Percentiles rank a stretch among this genome's conserved stretches.
Conservation (phyloP, 805 yeast species). For the Starmerella davenportii region DNA sequence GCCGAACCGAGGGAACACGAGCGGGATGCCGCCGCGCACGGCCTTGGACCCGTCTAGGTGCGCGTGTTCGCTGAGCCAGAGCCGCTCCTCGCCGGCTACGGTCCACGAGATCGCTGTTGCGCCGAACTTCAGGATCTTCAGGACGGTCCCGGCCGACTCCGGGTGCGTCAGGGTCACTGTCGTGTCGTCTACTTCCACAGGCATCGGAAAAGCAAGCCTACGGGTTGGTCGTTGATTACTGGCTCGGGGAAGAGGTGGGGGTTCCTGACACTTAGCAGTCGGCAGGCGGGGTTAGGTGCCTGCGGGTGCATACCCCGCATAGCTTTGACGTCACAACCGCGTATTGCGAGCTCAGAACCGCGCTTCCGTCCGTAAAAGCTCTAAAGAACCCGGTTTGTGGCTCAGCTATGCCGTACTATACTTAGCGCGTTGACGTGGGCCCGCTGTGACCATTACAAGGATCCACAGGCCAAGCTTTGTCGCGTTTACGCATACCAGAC, state of each 20-base stretch:
- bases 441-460: no score
- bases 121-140: conserved; percentile 64
- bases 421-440: no score
- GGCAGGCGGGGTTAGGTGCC: neutral
- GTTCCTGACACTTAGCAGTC: no score
- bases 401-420: no score
- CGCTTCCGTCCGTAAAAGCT: no score
- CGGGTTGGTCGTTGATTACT: no score
- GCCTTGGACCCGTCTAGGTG: conserved; percentile 82
- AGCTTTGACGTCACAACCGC: no score
- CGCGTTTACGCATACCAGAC: no score
- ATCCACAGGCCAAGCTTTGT: no score
- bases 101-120: conserved; percentile 82
- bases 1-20: conserved; percentile 82
- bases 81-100: conserved; percentile 51
- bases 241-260: neutral
- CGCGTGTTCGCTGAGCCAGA: conserved; percentile 51
- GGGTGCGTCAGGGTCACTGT: conserved; percentile 13
- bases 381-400: no score
- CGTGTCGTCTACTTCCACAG: conserved; percentile 7
- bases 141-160: conserved; percentile 19
- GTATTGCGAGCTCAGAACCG: no score
- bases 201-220: conserved; percentile 10
- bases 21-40: conserved; percentile 92
- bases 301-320: no score